A percentile compares a stretch with the other conserved stretches of the same genome.
These are phyloP conservation scores for Ascosphaera pollenicola DNA, from an alignment of 2,329 filamentous ascomycete species.

Conservation along the genomic window DNA sequence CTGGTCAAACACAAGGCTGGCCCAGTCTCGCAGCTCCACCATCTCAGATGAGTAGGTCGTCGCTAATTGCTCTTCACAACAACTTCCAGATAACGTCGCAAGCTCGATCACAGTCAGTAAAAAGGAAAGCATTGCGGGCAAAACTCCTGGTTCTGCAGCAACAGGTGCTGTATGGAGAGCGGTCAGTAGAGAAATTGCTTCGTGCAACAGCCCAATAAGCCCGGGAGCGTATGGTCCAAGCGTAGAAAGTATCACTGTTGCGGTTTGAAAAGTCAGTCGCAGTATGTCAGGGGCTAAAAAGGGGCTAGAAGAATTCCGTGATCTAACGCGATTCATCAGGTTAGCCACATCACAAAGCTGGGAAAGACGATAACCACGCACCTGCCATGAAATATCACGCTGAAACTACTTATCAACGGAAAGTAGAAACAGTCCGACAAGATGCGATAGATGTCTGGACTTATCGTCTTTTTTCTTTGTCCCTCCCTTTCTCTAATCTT, in stretches of 20 bases:
- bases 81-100: constrained; percentile 30
- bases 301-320: constrained; percentile 26
- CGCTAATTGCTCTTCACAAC: constrained; percentile 46
- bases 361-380: constrained; percentile 14
- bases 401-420: constrained; percentile 63
- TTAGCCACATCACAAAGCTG: constrained; percentile 19
- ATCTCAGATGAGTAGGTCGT: constrained; percentile 53
- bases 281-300: constrained; percentile 57
- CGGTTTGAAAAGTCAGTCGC: constrained; percentile 61
- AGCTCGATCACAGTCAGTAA: constrained; percentile 64
- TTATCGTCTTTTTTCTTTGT: constrained; percentile 34
- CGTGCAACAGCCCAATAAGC: constrained; percentile 58
- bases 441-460: constrained; percentile 54
- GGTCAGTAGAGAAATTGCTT: constrained; percentile 69
- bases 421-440: constrained; percentile 65
- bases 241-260: constrained; percentile 63
- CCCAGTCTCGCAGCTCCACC: constrained; percentile 77
- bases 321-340: constrained; percentile 15
- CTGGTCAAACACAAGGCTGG: constrained; percentile 48
- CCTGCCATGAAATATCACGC: constrained; percentile 35
- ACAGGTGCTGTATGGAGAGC: constrained; percentile 32
- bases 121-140: constrained; percentile 55
- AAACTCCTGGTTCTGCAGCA: constrained; percentile 40
- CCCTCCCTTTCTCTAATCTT: constrained; percentile 21
- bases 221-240: constrained; percentile 57